These are phyloP conservation scores for Trichophaea hybrida DNA, from an alignment of 2,329 filamentous ascomycete genomes.

Conservation along the genomic window DNA sequence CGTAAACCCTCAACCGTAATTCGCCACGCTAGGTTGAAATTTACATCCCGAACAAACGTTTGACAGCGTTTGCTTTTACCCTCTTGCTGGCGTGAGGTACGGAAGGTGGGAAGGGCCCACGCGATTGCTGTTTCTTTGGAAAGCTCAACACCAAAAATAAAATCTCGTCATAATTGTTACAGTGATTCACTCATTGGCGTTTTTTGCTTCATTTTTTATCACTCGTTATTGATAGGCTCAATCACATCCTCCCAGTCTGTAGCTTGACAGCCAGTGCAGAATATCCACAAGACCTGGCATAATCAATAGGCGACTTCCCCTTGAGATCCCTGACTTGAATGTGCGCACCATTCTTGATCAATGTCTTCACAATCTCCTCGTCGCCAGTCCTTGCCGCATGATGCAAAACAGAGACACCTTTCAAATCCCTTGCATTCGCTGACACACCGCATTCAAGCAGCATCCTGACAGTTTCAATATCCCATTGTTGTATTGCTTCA, in stretches of 20 bases:
- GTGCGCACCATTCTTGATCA: constrained; percentile 1
- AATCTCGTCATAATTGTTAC: too few species aligned
- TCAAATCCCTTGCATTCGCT: background rate
- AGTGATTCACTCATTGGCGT: too few species aligned
- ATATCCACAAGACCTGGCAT: background rate
- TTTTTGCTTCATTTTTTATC: too few species aligned
- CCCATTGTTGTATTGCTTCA: background rate
- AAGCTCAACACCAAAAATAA: too few species aligned
- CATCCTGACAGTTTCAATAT: background rate
- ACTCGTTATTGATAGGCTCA: too few species aligned
- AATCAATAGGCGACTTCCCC: background rate
- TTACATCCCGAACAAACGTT: too few species aligned
- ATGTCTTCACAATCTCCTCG: background rate
- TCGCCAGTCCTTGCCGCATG: background rate
- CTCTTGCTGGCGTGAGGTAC: too few species aligned
- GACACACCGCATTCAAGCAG: constrained; percentile 1
- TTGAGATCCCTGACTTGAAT: background rate
- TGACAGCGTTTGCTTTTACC: too few species aligned
- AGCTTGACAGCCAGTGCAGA: background rate
- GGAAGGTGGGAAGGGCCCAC: too few species aligned
- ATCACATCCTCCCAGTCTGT: background rate
- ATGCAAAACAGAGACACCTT: constrained; percentile 4
- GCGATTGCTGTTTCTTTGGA: too few species aligned
- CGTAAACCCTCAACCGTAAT: too few species aligned
- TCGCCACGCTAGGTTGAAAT: too few species aligned